Conservation (phyloP, 305 asterid species). For the Lippia alba region DNA sequence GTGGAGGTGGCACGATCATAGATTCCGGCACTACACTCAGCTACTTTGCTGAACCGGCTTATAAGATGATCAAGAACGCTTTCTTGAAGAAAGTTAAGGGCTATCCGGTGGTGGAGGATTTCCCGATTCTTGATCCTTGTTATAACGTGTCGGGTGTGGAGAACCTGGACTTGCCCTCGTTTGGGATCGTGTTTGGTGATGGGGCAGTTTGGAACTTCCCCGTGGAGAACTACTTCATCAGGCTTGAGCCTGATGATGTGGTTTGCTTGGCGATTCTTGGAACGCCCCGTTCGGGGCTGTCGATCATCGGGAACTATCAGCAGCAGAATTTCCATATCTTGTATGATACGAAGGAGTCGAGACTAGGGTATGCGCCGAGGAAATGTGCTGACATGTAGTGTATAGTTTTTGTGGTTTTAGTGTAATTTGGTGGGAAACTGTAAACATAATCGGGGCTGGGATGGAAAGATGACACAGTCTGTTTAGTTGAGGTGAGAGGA, state of each 20-base stretch:
- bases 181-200: constrained; percentile 72
- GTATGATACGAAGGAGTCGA: constrained; percentile 73
- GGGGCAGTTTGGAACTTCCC: constrained; percentile 95
- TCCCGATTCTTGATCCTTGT: constrained; percentile 79
- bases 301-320: constrained; percentile 92
- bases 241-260: constrained; percentile 72
- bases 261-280: constrained; percentile 86
- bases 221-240: constrained; percentile 74
- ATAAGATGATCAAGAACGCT: constrained; percentile 65
- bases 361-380: constrained; percentile 83
- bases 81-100: constrained; percentile 55
- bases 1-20: constrained; percentile 83
- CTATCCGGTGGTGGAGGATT: constrained; percentile 60
- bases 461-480: neutral
- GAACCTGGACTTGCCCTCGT: constrained; percentile 59
- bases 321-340: constrained; percentile 90
- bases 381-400: constrained; percentile 67
- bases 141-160: constrained; percentile 73
- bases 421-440: constrained; percentile 45
- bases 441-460: constrained; percentile 38
- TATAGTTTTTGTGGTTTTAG: constrained; percentile 37
- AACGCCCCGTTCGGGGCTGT: constrained; percentile 66
- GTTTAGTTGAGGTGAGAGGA: constrained; percentile 3
- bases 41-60: constrained; percentile 84
- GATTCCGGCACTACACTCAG: constrained; percentile 92